Evolutionary conservation across 495 filamentous ascomycete species (phyloP).

Genomic region (Talaromyces thailandensis): DNA sequence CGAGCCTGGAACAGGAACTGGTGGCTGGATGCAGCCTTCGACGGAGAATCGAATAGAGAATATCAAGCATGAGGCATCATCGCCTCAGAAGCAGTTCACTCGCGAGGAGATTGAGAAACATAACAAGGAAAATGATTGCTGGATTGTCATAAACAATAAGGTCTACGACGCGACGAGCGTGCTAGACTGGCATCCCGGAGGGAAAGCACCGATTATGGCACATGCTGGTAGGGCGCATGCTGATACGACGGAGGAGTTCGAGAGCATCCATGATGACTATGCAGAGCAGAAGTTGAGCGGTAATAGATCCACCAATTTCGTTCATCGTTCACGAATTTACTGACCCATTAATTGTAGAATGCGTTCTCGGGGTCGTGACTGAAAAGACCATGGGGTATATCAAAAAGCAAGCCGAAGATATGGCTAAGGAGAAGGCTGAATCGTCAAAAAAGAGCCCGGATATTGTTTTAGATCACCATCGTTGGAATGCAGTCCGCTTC

Average conservation of each 20-base stretch:
- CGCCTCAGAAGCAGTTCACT: slow-evolving; percentile 22
- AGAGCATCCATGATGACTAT: slow-evolving; percentile 23
- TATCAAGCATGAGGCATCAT: slow-evolving; percentile 14
- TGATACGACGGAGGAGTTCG: slow-evolving; percentile 24
- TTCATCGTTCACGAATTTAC: neutral
- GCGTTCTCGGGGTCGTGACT: slow-evolving; percentile 24
- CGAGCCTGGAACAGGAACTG: slow-evolving; percentile 9
- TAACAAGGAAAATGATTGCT: slow-evolving; percentile 61
- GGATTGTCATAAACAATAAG: slow-evolving; percentile 68
- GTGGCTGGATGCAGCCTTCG: slow-evolving; percentile 17
- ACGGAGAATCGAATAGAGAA: slow-evolving; percentile 14
- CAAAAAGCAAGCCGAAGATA: slow-evolving; percentile 16
- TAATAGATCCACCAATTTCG: neutral
- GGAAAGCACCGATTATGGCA: slow-evolving; percentile 21
- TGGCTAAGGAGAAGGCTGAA: slow-evolving; percentile 10
- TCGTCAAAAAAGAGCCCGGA: neutral
- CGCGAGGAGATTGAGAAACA: slow-evolving; percentile 55
- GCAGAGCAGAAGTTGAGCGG: slow-evolving; percentile 21
- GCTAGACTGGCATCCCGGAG: slow-evolving; percentile 19
- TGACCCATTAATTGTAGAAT: slow-evolving; percentile 13
- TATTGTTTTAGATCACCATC: neutral
- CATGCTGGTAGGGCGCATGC: slow-evolving; percentile 22
- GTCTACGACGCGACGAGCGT: slow-evolving; percentile 73
- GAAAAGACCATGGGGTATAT: slow-evolving; percentile 26
- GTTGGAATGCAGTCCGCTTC: neutral